Base-by-base conservation (phyloP, 805 yeast genomes). In the Hanseniaspora jakobsenii region DNA sequence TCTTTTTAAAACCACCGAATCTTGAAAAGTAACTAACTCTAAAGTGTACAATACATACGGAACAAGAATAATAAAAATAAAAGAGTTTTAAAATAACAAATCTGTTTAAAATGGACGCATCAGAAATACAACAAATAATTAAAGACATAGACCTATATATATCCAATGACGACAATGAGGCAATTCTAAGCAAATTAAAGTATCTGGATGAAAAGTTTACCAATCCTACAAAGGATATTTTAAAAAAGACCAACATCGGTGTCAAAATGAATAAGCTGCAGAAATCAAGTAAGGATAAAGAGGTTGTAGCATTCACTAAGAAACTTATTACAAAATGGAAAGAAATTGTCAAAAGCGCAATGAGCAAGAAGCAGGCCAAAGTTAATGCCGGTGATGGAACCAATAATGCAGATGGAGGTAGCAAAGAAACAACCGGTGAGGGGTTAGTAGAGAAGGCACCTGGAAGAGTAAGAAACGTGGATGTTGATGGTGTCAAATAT, bases 161-260 rank as follows among this genome's bases (percentile, higher is more conserved):
- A 18, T 65, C 72, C 26, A 49, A 41, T 27, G 73, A 72, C 44
- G 78, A 82, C 43, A 73, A 72, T 32, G 72, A 80, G 3, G 73
- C 82, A 22, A 56, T 81, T 45, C 13, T 42, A 3, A n/a, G 2
- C 6, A 35, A 42, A 17, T 22, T 42, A 2, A 27, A 42, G 17
- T 34, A 42, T 19, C 65, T 89, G 49, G 77, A 80, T 52, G 73
- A 70, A 47, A 83, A 82, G 10, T 53, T 61, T 28, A 82, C 85
- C 42, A 67, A 69, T 52, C 95, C 97, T 8, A 78, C 93, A 1
- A 97, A 89, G 57, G 74, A 77, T 58, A 67, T 89, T 28, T 68
- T 89, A 41, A 73, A 96, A 55, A 75, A 89, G 56, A 91, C 98
- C 7, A 86, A 85, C 61, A 89, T 91, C n/a, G 98, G 98, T 51